A percentile compares a stretch with the other conserved stretches of the same genome.
phyloP scores from a whole-genome alignment of 148 eudicot genomes.

The Heliosperma pusillum region DNA sequence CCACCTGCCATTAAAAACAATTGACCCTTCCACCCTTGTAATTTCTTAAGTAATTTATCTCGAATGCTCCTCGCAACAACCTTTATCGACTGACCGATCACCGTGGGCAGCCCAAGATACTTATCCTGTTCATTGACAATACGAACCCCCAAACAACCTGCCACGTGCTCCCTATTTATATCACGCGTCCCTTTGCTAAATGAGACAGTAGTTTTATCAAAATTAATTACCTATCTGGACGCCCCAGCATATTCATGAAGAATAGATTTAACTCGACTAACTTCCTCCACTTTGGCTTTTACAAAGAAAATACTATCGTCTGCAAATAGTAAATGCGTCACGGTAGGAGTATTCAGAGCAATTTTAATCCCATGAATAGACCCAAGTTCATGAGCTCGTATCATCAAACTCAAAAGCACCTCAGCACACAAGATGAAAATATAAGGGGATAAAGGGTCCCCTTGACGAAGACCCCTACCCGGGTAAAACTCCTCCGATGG shows the following conservation, averaged over 20 bases:
- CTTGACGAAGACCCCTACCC: neutral
- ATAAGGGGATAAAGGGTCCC: constrained; percentile 3
- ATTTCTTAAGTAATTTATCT: neutral
- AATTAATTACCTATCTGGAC: neutral
- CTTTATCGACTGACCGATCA: neutral
- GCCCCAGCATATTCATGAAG: neutral
- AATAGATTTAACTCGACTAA: neutral
- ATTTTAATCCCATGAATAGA: neutral
- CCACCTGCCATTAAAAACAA: neutral
- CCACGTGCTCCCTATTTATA: neutral
- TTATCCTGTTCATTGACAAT: neutral
- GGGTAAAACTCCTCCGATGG: neutral
- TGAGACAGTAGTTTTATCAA: neutral
- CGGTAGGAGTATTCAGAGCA: neutral
- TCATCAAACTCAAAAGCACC: neutral
- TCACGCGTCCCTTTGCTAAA: neutral
- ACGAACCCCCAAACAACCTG: neutral
- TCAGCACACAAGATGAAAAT: neutral
- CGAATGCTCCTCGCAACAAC: neutral
- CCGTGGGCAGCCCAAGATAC: neutral
- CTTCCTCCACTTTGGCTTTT: neutral
- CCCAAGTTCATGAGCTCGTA: neutral
- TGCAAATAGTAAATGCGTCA: neutral
- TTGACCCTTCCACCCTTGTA: neutral
- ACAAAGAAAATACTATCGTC: neutral